Conservation (phyloP, 2,329 filamentous ascomycete species). For the Alternaria sp. region DNA sequence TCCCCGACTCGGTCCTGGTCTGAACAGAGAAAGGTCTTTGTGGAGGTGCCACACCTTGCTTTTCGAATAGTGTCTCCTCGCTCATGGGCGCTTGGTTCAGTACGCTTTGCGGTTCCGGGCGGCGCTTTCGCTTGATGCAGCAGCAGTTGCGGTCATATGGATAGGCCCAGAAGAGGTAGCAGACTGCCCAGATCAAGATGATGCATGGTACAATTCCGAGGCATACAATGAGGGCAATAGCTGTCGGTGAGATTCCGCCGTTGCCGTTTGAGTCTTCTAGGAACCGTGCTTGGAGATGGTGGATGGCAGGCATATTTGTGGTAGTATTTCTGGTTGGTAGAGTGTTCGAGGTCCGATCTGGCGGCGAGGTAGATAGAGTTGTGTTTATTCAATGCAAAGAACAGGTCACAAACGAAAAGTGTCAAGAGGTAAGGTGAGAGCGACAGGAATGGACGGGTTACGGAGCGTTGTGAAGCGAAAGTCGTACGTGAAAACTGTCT, state of each 20-base stretch:
- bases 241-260: slow-evolving; percentile 20
- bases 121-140: slow-evolving; percentile 30
- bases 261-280: slow-evolving; percentile 8
- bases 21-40: slow-evolving; percentile 14
- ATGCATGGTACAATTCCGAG: slow-evolving; percentile 34
- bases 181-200: slow-evolving; percentile 29
- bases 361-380: not conserved
- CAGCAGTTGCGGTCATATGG: slow-evolving; percentile 31
- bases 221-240: slow-evolving; percentile 33
- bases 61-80: slow-evolving; percentile 20
- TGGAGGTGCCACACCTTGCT: slow-evolving; percentile 18
- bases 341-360: not conserved
- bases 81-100: slow-evolving; percentile 8
- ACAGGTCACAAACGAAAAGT: not conserved
- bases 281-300: slow-evolving; percentile 22
- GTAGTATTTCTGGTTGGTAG: not conserved
- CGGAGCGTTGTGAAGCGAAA: slow-evolving; percentile 1
- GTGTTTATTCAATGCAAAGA: slow-evolving; percentile 1
- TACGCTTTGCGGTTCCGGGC: slow-evolving; percentile 8
- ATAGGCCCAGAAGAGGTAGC: slow-evolving; percentile 38
- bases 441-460: not conserved
- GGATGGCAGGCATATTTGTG: slow-evolving; percentile 22
- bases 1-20: slow-evolving; percentile 19
- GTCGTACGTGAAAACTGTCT: not conserved
- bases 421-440: not conserved